Base-by-base conservation (phyloP, 2,329 filamentous ascomycete species). In the Penicillium decumbens region DNA sequence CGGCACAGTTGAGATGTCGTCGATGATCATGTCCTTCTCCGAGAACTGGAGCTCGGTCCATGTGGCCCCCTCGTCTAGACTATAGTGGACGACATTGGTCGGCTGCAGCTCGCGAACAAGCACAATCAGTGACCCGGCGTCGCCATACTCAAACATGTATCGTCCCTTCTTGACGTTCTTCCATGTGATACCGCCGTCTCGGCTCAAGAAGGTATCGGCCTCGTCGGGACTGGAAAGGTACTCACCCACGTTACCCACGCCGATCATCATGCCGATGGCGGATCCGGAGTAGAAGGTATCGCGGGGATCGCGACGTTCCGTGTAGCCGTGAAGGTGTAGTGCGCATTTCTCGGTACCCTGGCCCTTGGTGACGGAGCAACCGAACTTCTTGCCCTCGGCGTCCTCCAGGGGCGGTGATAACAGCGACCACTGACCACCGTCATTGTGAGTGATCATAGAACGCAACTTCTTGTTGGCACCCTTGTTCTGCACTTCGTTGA, bases 361-460 rank as follows among this genome's bases (percentile, higher is more conserved):
- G 71, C 84, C 81, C 33, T 76, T 74, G 23, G 73, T 72, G 52
- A 77, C 77, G 43, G 75, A 78, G 74, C 93, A 97, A 10, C 75
- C 70, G 64, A 86, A 95, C 1, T 76, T 68, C 60, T 92, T 88
- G 58, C 82, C 83, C 27, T 93, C 82, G 0, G 80, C 76, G 59
- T 92, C 84, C 58, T 83, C 80, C 32, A 71, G 64, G 0, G 90
- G 92, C n/a, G 89, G 84, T 9, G 82, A 72, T 8, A 98, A 73
- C 55, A 84, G 83, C 25, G 77, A 78, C 93, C 93, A 98, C 65
- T 91, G 83, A 0, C 88, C 87, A 29, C 92, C 93, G 65, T 98
- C 93, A 63, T 96, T 97, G 73, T 98, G 93, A 0, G 90, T 95
- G 64, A 98, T 96, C 76, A 87, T 84, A 32, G 89, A 93, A 69